These are phyloP conservation scores for Tricladium varicosporioides DNA, from an alignment of 2,329 filamentous ascomycete species.

Conservation along the genomic window DNA sequence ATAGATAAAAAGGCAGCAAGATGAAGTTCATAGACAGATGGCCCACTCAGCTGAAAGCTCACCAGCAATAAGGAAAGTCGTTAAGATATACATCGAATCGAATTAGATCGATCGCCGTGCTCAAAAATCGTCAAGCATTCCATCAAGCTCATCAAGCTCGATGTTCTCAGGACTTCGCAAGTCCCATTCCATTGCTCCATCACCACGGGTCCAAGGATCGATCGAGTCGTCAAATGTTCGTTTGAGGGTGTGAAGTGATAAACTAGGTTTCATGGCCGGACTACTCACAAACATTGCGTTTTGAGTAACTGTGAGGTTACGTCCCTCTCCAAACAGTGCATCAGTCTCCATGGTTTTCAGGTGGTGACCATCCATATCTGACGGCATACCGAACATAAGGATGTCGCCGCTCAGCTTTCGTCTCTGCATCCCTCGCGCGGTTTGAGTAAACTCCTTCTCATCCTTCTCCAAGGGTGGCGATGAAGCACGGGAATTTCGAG, in stretches of 20 bases:
- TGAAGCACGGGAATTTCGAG: constrained; percentile 67
- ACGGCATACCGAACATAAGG: constrained; percentile 50
- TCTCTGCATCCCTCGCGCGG: constrained; percentile 74
- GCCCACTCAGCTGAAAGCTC: background rate
- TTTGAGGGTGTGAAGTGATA: constrained; percentile 40
- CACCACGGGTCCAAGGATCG: constrained; percentile 32
- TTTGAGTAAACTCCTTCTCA: constrained; percentile 95
- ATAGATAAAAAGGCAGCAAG: background rate
- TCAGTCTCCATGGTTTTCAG: constrained; percentile 29
- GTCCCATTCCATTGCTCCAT: constrained; percentile 54
- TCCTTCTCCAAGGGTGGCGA: constrained; percentile 91
- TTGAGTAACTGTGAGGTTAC: constrained; percentile 25
- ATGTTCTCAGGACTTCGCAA: constrained; percentile 79
- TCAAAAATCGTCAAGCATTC: constrained; percentile 68
- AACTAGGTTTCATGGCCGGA: constrained; percentile 51
- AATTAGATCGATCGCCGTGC: background rate
- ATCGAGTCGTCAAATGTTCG: constrained; percentile 42
- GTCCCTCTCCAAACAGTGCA: constrained; percentile 33
- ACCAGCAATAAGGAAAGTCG: constrained; percentile 9
- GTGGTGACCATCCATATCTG: constrained; percentile 30
- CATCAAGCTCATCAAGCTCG: constrained; percentile 89
- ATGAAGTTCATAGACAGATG: constrained; percentile 3
- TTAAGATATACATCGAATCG: constrained; percentile 11
- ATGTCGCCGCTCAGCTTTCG: constrained; percentile 55
- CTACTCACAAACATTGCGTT: constrained; percentile 45